Conservation (phyloP, 1,284 basidiomycete genomes). For the Naganishia sp. region DNA sequence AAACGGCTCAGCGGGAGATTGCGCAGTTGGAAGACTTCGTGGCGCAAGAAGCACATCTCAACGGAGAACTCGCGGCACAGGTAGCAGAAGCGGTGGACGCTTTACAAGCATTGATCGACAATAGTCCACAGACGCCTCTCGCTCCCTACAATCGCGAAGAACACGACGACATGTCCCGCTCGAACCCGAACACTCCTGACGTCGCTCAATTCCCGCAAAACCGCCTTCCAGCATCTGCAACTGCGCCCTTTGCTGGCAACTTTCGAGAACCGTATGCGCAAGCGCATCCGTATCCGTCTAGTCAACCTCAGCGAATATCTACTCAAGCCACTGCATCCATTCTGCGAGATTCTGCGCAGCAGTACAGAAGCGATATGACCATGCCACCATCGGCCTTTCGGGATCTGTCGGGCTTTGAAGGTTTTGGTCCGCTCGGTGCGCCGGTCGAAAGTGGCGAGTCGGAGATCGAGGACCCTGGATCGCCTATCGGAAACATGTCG, state of each 20-base stretch:
- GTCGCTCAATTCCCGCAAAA: constrained; percentile 24
- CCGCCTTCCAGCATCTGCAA: constrained; percentile 21
- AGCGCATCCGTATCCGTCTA: constrained; percentile 16
- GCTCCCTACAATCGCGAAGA: neutral
- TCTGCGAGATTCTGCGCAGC: constrained; percentile 17
- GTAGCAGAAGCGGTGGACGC: constrained; percentile 37
- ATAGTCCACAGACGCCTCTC: constrained; percentile 21
- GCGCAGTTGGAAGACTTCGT: constrained; percentile 46
- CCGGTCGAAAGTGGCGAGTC: constrained; percentile 8
- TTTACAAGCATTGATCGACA: constrained; percentile 32
- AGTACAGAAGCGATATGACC: constrained; percentile 3
- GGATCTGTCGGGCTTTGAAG: constrained; percentile 52
- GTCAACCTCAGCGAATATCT: neutral
- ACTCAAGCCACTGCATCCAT: constrained; percentile 26
- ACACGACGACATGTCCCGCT: constrained; percentile 1
- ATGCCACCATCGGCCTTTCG: constrained; percentile 21
- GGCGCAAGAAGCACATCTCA: constrained; percentile 39
- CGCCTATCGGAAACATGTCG: constrained; percentile 50
- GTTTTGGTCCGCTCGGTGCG: constrained; percentile 50
- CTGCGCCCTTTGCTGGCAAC: neutral
- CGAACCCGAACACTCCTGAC: constrained; percentile 21
- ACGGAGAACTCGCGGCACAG: constrained; percentile 42
- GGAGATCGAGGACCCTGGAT: constrained; percentile 45
- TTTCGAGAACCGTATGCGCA: constrained; percentile 17
- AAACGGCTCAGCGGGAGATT: constrained; percentile 65